These are phyloP conservation scores for Starmera pachycereana DNA, from an alignment of 805 yeast genomes.

Conservation along the genomic window DNA sequence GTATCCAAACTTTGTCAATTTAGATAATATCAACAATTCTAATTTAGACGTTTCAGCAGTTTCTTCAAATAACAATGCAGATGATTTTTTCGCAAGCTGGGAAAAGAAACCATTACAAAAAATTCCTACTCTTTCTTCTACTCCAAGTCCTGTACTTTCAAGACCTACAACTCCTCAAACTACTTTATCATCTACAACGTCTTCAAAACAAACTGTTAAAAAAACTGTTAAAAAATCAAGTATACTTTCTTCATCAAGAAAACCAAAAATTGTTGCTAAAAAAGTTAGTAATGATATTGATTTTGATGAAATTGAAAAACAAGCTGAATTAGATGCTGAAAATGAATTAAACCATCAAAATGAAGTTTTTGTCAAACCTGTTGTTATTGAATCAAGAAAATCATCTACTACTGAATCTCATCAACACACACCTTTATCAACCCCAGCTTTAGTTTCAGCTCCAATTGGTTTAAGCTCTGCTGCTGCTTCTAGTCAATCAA, in stretches of 20 bases:
- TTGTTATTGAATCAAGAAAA: conserved; percentile 8
- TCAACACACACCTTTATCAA: conserved; percentile 2
- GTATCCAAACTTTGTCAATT: conserved; percentile 65
- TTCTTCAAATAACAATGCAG: conserved; percentile 33
- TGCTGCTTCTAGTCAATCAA: neutral
- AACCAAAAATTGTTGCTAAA: conserved; percentile 49
- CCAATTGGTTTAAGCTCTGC: conserved; percentile 5
- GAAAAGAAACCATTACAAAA: conserved; percentile 57
- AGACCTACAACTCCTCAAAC: conserved; percentile 20
- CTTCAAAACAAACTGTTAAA: conserved; percentile 19
- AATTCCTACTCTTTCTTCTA: conserved; percentile 18
- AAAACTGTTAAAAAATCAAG: conserved; percentile 28
- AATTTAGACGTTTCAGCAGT: conserved; percentile 12
- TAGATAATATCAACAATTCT: conserved; percentile 37
- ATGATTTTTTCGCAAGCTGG: conserved; percentile 90
- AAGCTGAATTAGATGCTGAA: conserved; percentile 76
- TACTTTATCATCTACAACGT: conserved; percentile 9
- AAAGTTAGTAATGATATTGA: conserved; percentile 47
- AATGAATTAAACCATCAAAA: conserved; percentile 30
- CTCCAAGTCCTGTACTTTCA: too few relatives aligned
- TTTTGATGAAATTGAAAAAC: conserved; percentile 59
- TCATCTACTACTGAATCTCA: neutral
- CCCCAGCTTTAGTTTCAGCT: conserved; percentile 1
- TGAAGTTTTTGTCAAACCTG: conserved; percentile 5
- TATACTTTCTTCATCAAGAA: conserved; percentile 45